A percentile compares a stretch with the other conserved stretches of the same genome.
Evolutionary conservation across 306 rosid species (phyloP).

Genomic region (Quercus engelmannii): DNA sequence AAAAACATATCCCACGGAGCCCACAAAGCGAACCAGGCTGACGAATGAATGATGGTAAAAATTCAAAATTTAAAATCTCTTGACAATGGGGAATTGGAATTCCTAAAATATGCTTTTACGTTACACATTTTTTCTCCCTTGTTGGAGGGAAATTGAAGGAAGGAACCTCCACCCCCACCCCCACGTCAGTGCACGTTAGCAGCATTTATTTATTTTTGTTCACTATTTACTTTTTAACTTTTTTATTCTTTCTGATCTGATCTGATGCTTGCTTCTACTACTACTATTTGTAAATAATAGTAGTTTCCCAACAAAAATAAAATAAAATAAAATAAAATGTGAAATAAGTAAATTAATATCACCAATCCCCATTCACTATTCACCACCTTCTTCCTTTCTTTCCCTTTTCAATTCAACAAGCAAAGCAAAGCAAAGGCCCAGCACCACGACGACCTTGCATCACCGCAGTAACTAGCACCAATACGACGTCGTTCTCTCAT

Average conservation of each 20-base stretch:
- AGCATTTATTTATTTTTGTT: not conserved
- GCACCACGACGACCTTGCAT: slow-evolving; percentile 15
- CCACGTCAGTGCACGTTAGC: slow-evolving; percentile 6
- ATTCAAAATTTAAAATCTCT: too few species aligned
- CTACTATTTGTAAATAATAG: not conserved
- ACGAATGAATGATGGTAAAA: too few species aligned
- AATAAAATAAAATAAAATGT: too few species aligned
- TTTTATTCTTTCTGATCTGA: too few species aligned
- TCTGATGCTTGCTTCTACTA: too few species aligned
- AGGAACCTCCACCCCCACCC: not conserved
- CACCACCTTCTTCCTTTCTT: slow-evolving; percentile 28
- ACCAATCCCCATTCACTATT: not conserved
- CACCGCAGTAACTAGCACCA: slow-evolving; percentile 26
- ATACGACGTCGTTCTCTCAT: slow-evolving; percentile 28
- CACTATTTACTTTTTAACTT: too few species aligned
- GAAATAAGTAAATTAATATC: not conserved
- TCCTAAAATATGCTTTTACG: not conserved
- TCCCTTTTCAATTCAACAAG: not conserved
- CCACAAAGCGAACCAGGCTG: too few species aligned
- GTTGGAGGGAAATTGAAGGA: not conserved
- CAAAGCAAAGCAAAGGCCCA: too few species aligned
- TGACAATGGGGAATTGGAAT: not conserved
- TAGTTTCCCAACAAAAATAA: not conserved
- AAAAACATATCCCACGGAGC: too few species aligned
- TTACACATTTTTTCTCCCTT: not conserved